A percentile compares a stretch with the other conserved stretches of the same genome.
These are phyloP conservation scores for Fraxinus anomala DNA, from an alignment of 257 asterid genomes.

Conservation along the genomic window DNA sequence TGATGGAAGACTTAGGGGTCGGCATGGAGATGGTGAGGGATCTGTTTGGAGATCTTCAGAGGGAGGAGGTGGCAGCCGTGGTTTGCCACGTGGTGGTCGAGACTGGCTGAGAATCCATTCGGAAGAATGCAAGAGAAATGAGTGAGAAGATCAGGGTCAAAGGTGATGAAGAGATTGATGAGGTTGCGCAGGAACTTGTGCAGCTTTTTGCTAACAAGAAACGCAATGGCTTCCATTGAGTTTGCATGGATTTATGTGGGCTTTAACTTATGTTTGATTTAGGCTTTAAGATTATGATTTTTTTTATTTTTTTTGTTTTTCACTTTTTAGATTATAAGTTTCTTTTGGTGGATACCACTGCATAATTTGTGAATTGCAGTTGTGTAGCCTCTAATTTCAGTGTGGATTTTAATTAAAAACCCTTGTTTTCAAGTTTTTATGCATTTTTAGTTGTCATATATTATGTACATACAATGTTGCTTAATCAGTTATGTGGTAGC, in stretches of 20 bases:
- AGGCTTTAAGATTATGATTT: neutral
- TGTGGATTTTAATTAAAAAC: neutral
- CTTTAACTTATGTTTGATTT: neutral
- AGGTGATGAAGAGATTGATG: constrained; percentile 47
- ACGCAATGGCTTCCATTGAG: constrained; percentile 14
- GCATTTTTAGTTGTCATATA: neutral
- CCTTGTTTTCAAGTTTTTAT: neutral
- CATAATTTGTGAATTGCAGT: constrained; percentile 34
- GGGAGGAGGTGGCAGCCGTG: constrained; percentile 28
- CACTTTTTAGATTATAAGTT: neutral
- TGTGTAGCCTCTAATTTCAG: constrained; percentile 18
- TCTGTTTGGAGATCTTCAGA: constrained; percentile 26
- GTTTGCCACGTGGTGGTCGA: constrained; percentile 32
- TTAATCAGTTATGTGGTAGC: too few species aligned
- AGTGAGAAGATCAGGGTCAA: constrained; percentile 33
- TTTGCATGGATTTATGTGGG: neutral
- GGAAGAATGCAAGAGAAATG: constrained; percentile 27
- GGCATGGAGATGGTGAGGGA: constrained; percentile 40
- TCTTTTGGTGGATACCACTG: constrained; percentile 27
- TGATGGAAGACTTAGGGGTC: constrained; percentile 25
- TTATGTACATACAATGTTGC: too few species aligned
- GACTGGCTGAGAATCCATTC: constrained; percentile 24
- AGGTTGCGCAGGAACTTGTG: constrained; percentile 34
- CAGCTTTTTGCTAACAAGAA: constrained; percentile 21
- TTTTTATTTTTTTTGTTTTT: neutral